Evolutionary conservation across 352 stramenopile genomes (phyloP).

Genomic region (Phytophthora sojae): DNA sequence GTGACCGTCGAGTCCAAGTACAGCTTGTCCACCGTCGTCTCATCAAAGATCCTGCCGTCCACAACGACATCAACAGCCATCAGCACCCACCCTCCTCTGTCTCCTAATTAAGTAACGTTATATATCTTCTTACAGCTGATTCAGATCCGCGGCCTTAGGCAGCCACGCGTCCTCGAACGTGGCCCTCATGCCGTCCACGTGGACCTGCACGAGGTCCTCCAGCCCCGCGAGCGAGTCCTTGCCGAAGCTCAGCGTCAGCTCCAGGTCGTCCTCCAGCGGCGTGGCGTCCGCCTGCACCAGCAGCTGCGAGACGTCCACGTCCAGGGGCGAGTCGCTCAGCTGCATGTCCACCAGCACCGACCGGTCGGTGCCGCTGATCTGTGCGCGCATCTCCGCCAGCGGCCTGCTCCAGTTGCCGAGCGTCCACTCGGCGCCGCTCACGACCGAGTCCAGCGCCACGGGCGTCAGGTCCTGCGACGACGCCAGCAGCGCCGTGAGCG

Average conservation of each 20-base stretch:
- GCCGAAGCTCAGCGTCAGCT: conserved; percentile 30
- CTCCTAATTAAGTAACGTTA: background rate
- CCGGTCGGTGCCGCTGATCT: conserved; percentile 8
- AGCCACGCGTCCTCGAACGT: conserved; percentile 54
- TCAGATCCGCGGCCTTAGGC: conserved; percentile 30
- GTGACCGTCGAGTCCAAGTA: conserved; percentile 34
- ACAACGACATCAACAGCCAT: background rate
- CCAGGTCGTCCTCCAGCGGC: conserved; percentile 16
- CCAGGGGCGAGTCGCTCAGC: conserved; percentile 21
- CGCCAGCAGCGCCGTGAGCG: conserved; percentile 17
- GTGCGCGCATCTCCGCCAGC: conserved; percentile 3
- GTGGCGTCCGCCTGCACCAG: conserved; percentile 23
- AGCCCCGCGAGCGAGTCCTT: conserved; percentile 33
- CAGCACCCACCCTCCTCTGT: background rate
- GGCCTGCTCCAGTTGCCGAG: conserved; percentile 41
- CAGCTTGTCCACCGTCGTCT: conserved; percentile 46
- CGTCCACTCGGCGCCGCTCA: conserved; percentile 34
- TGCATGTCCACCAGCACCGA: conserved; percentile 37
- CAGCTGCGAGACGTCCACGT: conserved; percentile 29
- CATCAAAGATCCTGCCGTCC: conserved; percentile 53
- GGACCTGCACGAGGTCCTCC: conserved; percentile 37
- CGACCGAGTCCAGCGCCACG: conserved; percentile 31
- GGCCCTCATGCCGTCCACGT: conserved; percentile 51
- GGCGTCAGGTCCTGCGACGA: conserved; percentile 18
- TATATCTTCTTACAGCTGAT: conserved; percentile 44